Percentiles rank a stretch among this genome's conserved stretches.
phyloP scores from a whole-genome alignment of 441 rosid genomes.

The Rhodomyrtus psidioides region DNA sequence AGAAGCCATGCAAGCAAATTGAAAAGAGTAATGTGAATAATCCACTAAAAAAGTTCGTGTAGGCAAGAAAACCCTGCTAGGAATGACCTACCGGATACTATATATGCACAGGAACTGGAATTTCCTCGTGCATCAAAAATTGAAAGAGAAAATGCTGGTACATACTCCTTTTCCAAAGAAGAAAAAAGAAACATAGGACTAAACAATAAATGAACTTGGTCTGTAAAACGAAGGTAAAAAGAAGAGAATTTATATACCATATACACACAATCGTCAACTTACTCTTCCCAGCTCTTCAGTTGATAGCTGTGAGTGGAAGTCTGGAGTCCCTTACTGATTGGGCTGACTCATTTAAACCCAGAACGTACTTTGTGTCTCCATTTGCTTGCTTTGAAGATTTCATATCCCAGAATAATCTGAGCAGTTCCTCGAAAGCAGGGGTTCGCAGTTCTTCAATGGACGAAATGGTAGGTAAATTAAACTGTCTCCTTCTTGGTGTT shows the following conservation, averaged over 20 bases:
- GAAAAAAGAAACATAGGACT: neutral
- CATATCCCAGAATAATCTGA: slow-evolving; percentile 64
- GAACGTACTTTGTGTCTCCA: slow-evolving; percentile 60
- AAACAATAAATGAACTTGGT: neutral
- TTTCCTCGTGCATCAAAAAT: neutral
- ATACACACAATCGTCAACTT: neutral
- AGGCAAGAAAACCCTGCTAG: neutral
- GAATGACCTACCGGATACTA: neutral
- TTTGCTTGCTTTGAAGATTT: slow-evolving; percentile 54
- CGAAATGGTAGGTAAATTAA: slow-evolving; percentile 62
- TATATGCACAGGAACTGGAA: neutral
- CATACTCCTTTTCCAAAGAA: neutral
- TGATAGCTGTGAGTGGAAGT: slow-evolving; percentile 85
- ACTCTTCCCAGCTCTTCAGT: slow-evolving; percentile 20
- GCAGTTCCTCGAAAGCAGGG: slow-evolving; percentile 74
- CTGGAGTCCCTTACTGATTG: slow-evolving; percentile 70
- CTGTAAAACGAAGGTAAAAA: neutral
- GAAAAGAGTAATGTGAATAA: neutral
- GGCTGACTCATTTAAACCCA: slow-evolving; percentile 48
- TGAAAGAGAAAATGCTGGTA: neutral
- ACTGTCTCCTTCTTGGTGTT: slow-evolving; percentile 72
- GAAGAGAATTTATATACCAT: neutral
- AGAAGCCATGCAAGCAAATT: neutral
- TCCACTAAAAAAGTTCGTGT: neutral
- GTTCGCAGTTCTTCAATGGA: slow-evolving; percentile 95